A percentile compares a stretch with the other conserved stretches of the same genome.
Conservation (phyloP, 352 stramenopile genomes). For the Globisporangium megalacanthum region DNA sequence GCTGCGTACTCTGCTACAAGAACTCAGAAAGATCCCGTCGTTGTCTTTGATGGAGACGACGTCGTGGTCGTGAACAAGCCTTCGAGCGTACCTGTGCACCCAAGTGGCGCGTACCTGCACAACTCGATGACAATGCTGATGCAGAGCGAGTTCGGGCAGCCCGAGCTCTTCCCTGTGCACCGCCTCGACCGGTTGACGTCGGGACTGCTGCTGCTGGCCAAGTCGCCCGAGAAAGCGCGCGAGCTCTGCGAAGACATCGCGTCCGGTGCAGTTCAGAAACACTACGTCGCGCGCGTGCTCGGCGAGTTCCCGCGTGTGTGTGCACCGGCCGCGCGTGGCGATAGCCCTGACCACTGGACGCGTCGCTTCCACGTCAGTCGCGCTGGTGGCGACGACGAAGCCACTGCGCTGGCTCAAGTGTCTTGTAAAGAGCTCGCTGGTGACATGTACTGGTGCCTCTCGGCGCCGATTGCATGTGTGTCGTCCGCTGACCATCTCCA, state of each 20-base stretch:
- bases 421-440: slow-evolving; percentile 1
- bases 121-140: slow-evolving; percentile 84
- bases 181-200: slow-evolving; percentile 93
- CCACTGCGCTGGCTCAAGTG: neutral
- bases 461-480: slow-evolving; percentile 31
- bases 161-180: slow-evolving; percentile 79
- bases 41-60: slow-evolving; percentile 44
- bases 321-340: neutral
- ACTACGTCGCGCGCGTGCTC: slow-evolving; percentile 44
- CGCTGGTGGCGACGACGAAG: neutral
- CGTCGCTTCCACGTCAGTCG: neutral
- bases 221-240: slow-evolving; percentile 32
- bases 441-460: slow-evolving; percentile 29
- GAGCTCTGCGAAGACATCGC: slow-evolving; percentile 33
- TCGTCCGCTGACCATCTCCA: slow-evolving; percentile 15
- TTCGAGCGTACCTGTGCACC: slow-evolving; percentile 87
- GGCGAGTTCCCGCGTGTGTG: slow-evolving; percentile 28
- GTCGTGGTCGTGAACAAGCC: slow-evolving; percentile 80
- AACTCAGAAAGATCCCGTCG: slow-evolving; percentile 6
- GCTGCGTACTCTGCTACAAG: neutral
- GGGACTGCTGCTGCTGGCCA: slow-evolving; percentile 52
- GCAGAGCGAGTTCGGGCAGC: slow-evolving; percentile 19
- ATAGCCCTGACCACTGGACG: no score
- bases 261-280: slow-evolving; percentile 36
- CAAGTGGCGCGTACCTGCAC: slow-evolving; percentile 85